Conservation (phyloP, 1,284 basidiomycete genomes). For the Ceratobasidium sp. region DNA sequence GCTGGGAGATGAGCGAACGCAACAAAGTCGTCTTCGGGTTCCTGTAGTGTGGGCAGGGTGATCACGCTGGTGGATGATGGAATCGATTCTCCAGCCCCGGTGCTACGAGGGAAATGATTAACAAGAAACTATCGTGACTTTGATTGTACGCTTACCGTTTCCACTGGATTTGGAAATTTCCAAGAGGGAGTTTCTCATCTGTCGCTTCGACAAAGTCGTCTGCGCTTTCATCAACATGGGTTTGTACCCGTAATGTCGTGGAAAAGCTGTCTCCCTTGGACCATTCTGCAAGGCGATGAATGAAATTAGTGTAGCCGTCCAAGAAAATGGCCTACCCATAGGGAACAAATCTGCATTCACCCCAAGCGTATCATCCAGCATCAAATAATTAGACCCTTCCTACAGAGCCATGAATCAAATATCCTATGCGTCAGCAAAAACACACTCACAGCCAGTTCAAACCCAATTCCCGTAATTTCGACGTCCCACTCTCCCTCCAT, state of each 20-base stretch:
- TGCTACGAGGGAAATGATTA: not conserved
- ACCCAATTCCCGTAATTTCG: slow-evolving; percentile 58
- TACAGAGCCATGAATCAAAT: slow-evolving; percentile 52
- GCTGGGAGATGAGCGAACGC: slow-evolving; percentile 73
- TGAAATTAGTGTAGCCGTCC: not conserved
- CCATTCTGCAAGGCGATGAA: slow-evolving; percentile 63
- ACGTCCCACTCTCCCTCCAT: slow-evolving; percentile 58
- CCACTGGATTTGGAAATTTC: slow-evolving; percentile 74
- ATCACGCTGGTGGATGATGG: slow-evolving; percentile 63
- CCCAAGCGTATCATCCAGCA: slow-evolving; percentile 62
- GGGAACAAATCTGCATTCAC: slow-evolving; percentile 58
- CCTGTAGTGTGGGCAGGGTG: slow-evolving; percentile 69
- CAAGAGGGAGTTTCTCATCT: slow-evolving; percentile 62
- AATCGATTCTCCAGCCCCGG: not conserved
- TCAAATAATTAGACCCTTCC: slow-evolving; percentile 63
- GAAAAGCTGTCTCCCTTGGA: slow-evolving; percentile 73
- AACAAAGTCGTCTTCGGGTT: slow-evolving; percentile 71
- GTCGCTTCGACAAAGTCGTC: slow-evolving; percentile 55
- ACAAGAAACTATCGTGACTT: slow-evolving; percentile 17
- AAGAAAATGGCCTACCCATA: slow-evolving; percentile 46
- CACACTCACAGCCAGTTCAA: slow-evolving; percentile 63
- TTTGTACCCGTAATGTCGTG: slow-evolving; percentile 66
- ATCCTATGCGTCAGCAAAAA: slow-evolving; percentile 56
- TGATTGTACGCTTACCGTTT: slow-evolving; percentile 64
- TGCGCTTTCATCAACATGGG: slow-evolving; percentile 63